Conservation (phyloP, 768 basidiomycete species). For the Mycena metata region DNA sequence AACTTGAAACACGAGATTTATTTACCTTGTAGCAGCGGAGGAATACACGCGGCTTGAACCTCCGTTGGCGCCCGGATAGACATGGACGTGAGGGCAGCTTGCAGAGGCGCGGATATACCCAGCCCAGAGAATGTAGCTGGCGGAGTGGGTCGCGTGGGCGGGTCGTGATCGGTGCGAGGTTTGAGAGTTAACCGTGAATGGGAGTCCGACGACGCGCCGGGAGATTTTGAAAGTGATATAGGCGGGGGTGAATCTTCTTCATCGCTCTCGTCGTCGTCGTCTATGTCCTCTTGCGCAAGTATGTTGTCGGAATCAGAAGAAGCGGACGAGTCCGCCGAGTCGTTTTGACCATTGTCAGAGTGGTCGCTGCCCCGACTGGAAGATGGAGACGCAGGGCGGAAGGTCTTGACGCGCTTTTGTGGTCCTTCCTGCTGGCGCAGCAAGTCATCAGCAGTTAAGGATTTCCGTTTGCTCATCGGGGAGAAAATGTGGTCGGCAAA, state of each 20-base stretch:
- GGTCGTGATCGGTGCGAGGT: slow-evolving; percentile 27
- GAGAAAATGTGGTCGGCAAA: slow-evolving; percentile 3
- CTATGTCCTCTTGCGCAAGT: slow-evolving; percentile 32
- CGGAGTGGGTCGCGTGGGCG: slow-evolving; percentile 42
- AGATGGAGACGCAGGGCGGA: slow-evolving; percentile 2
- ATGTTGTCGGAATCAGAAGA: slow-evolving; percentile 40
- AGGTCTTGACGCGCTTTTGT: slow-evolving; percentile 53
- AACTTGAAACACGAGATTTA: slow-evolving; percentile 1
- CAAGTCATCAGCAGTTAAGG: slow-evolving; percentile 61
- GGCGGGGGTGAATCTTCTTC: slow-evolving; percentile 22
- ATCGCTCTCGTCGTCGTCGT: slow-evolving; percentile 21
- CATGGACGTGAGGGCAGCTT: slow-evolving; percentile 79
- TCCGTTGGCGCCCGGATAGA: slow-evolving; percentile 89
- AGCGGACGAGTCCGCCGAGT: neutral
- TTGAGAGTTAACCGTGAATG: slow-evolving; percentile 25
- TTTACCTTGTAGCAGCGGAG: slow-evolving; percentile 84
- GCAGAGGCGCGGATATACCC: slow-evolving; percentile 71
- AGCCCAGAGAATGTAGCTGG: slow-evolving; percentile 65
- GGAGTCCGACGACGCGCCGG: slow-evolving; percentile 13
- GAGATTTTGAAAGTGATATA: slow-evolving; percentile 14
- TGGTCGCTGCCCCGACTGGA: neutral
- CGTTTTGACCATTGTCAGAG: neutral
- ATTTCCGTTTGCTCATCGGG: slow-evolving; percentile 44
- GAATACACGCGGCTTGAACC: slow-evolving; percentile 92
- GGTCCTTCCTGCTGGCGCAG: slow-evolving; percentile 61